Conservation (phyloP, 2,329 filamentous ascomycete genomes). For the Macroventuria anomochaeta region DNA sequence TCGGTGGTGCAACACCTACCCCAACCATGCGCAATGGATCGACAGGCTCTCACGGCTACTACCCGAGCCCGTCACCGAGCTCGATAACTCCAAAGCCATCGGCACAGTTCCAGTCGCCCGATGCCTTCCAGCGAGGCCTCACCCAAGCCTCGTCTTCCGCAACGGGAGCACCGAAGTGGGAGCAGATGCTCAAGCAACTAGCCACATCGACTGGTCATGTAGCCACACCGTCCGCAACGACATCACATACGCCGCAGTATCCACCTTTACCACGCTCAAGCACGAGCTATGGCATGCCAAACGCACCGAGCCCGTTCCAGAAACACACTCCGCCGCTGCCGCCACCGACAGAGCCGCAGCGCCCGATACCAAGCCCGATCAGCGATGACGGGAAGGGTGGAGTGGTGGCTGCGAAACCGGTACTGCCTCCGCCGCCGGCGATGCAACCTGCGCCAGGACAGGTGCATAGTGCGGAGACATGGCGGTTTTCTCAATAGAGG, state of each 20-base stretch:
- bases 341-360: constrained; percentile 28
- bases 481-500: constrained; percentile 30
- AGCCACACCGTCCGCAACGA: constrained; percentile 11
- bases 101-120: constrained; percentile 52
- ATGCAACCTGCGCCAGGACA: constrained; percentile 12
- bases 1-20: constrained; percentile 6
- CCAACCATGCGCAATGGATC: constrained; percentile 9
- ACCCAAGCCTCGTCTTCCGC: constrained; percentile 30
- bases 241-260: constrained; percentile 26
- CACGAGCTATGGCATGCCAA: constrained; percentile 24
- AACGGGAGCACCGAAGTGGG: constrained; percentile 39
- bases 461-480: constrained; percentile 41
- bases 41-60: constrained; percentile 10
- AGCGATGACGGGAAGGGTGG: constrained; percentile 39
- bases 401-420: constrained; percentile 11
- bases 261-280: constrained; percentile 24
- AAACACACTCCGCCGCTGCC: constrained; percentile 24
- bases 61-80: constrained; percentile 9
- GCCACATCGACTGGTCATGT: constrained; percentile 28
- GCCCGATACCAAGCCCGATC: constrained; percentile 43
- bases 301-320: constrained; percentile 21
- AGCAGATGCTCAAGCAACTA: constrained; percentile 45
- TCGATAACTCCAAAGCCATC: constrained; percentile 33
- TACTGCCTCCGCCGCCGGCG: constrained; percentile 1
- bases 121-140: constrained; percentile 54